A percentile compares a stretch with the other conserved stretches of the same genome.
phyloP scores from a whole-genome alignment of 331 rosid genomes.

The Prunus yedoensis region DNA sequence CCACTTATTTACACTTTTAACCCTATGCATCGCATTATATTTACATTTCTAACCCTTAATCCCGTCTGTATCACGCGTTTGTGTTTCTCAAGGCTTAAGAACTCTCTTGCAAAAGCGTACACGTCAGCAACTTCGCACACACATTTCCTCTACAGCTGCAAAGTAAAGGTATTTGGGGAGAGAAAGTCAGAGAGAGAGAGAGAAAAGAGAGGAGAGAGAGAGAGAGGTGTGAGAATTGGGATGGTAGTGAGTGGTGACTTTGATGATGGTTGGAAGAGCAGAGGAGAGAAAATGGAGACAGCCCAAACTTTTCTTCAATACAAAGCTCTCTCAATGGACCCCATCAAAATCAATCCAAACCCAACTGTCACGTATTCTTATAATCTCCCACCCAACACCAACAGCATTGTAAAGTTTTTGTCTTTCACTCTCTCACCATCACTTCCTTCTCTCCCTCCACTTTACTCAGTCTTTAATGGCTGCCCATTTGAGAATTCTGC shows the following conservation, averaged over 20 bases:
- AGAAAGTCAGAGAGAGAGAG: neutral
- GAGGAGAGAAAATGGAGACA: constrained; percentile 35
- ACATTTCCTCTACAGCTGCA: constrained; percentile 2
- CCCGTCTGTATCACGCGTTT: neutral
- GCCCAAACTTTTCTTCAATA: constrained; percentile 21
- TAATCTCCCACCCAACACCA: constrained; percentile 18
- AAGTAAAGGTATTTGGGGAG: neutral
- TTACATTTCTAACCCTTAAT: neutral
- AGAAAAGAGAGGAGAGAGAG: neutral
- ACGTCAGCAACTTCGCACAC: constrained; percentile 13
- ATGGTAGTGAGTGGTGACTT: constrained; percentile 26
- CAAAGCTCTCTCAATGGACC: constrained; percentile 34
- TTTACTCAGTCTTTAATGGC: constrained; percentile 65
- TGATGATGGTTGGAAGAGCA: constrained; percentile 28
- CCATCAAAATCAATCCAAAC: constrained; percentile 46
- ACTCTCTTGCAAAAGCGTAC: neutral
- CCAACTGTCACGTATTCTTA: constrained; percentile 71
- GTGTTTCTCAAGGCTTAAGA: neutral
- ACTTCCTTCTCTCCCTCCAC: constrained; percentile 34
- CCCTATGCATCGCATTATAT: too few species aligned
- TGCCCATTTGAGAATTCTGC: constrained; percentile 45
- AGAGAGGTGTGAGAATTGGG: too few species aligned
- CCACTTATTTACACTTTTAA: too few species aligned
- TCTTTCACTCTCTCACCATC: constrained; percentile 22
- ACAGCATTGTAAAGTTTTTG: constrained; percentile 13